A percentile compares a stretch with the other conserved stretches of the same genome.
These are phyloP conservation scores for Simplicillium aogashimaense DNA, from an alignment of 2,329 filamentous ascomycete genomes.

Conservation along the genomic window DNA sequence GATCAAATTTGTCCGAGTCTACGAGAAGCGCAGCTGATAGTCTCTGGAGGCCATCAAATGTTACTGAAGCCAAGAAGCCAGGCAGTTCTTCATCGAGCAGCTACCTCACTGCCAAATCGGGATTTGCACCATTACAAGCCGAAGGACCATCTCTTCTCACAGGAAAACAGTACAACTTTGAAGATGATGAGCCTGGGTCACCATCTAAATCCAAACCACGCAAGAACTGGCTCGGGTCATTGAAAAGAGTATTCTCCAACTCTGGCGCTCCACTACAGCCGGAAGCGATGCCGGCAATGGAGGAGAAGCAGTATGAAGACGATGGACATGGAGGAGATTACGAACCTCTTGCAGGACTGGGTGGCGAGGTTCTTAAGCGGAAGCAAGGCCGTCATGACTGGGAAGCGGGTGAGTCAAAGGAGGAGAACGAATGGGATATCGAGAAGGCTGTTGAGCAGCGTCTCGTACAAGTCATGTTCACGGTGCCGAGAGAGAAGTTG, in stretches of 20 bases:
- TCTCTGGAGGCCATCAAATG: constrained; percentile 22
- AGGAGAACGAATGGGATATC: constrained; percentile 62
- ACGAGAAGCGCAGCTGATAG: constrained; percentile 35
- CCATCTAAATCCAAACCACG: constrained; percentile 47
- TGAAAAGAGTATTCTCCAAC: constrained; percentile 51
- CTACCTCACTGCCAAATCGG: constrained; percentile 44
- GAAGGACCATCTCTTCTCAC: constrained; percentile 38
- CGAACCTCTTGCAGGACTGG: constrained; percentile 31
- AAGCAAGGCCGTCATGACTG: constrained; percentile 47
- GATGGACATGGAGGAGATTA: constrained; percentile 29
- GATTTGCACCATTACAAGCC: constrained; percentile 39
- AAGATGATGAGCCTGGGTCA: constrained; percentile 33
- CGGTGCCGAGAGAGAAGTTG: constrained; percentile 76
- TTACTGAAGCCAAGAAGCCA: constrained; percentile 23
- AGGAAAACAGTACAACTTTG: constrained; percentile 23
- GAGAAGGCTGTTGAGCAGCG: constrained; percentile 62
- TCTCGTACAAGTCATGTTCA: constrained; percentile 81
- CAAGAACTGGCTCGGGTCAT: constrained; percentile 58
- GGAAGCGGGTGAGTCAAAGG: constrained; percentile 25
- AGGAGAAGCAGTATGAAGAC: constrained; percentile 20
- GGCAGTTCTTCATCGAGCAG: constrained; percentile 32
- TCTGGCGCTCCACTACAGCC: constrained; percentile 22
- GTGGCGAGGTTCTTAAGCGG: constrained; percentile 38
- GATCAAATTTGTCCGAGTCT: constrained; percentile 46
- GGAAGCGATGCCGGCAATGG: constrained; percentile 13